phyloP scores from a whole-genome alignment of 2,329 filamentous ascomycete species.

The Lojkania enalia region DNA sequence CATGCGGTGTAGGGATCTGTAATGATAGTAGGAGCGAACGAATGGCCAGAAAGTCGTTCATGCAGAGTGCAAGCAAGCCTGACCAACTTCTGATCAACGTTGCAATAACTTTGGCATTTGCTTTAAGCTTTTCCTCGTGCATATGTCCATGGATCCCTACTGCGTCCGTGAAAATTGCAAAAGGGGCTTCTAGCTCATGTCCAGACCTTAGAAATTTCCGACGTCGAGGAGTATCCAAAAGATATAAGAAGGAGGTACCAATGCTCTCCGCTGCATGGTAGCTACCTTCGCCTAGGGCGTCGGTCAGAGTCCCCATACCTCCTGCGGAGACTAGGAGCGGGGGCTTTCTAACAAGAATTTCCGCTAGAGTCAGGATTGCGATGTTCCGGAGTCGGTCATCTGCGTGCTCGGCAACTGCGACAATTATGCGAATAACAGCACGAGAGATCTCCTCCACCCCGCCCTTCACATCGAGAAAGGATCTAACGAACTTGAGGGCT shows the following conservation, averaged over 20 bases:
- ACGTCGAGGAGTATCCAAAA: constrained; percentile 81
- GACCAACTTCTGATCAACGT: constrained; percentile 91
- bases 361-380: constrained; percentile 87
- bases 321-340: constrained; percentile 79
- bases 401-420: constrained; percentile 83
- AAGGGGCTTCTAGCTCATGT: constrained; percentile 81
- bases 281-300: constrained; percentile 84
- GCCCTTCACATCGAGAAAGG: constrained; percentile 93
- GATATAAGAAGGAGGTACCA: constrained; percentile 82
- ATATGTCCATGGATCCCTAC: constrained; percentile 53
- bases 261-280: constrained; percentile 93
- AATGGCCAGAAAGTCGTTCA: constrained; percentile 84
- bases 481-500: constrained; percentile 91
- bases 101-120: constrained; percentile 91
- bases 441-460: constrained; percentile 86
- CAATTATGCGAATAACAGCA: constrained; percentile 84
- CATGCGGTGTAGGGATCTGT: constrained; percentile 59
- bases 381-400: constrained; percentile 88
- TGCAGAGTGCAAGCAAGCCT: constrained; percentile 82
- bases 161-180: constrained; percentile 91
- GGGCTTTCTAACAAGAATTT: constrained; percentile 87
- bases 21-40: constrained; percentile 74
- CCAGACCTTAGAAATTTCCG: constrained; percentile 84
- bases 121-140: constrained; percentile 70
- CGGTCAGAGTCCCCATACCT: constrained; percentile 84